phyloP scores from a whole-genome alignment of 306 rosid species.

The Senna siamea region DNA sequence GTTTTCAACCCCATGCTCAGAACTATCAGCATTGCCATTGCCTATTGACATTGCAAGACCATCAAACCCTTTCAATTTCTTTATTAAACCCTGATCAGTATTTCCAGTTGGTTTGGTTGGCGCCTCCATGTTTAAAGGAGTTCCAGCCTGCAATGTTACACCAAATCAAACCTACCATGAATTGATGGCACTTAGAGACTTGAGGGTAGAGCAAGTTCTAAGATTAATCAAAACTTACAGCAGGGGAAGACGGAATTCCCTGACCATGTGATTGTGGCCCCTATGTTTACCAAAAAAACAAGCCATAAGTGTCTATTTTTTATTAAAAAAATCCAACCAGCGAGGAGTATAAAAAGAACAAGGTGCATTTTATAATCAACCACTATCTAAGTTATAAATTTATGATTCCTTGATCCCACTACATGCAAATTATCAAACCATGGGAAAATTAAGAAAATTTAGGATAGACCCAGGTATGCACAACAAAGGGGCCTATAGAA shows the following conservation, averaged over 20 bases:
- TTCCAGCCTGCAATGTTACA: conserved; percentile 59
- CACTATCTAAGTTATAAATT: neutral
- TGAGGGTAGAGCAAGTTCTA: neutral
- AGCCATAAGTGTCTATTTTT: conserved; percentile 24
- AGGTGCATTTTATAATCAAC: neutral
- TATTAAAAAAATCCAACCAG: conserved; percentile 14
- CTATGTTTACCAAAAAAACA: conserved; percentile 44
- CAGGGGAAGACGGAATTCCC: conserved; percentile 71
- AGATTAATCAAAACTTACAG: conserved; percentile 57
- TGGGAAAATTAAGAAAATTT: conserved; percentile 24
- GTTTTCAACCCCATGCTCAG: conserved; percentile 65
- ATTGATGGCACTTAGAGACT: conserved; percentile 6
- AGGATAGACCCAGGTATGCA: neutral
- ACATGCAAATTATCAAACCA: conserved; percentile 24
- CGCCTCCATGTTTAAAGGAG: conserved; percentile 63
- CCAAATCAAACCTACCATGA: conserved; percentile 37
- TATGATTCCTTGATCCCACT: conserved; percentile 26
- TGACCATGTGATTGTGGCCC: conserved; percentile 74
- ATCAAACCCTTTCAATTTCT: conserved; percentile 85
- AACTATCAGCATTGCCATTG: conserved; percentile 65
- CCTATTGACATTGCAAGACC: conserved; percentile 96
- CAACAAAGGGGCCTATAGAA: conserved; percentile 2
- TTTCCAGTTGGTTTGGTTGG: conserved; percentile 84
- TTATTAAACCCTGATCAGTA: conserved; percentile 68
- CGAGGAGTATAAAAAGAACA: conserved; percentile 3